phyloP scores from a whole-genome alignment of 2,329 filamentous ascomycete species.

The Colletotrichum lupini region DNA sequence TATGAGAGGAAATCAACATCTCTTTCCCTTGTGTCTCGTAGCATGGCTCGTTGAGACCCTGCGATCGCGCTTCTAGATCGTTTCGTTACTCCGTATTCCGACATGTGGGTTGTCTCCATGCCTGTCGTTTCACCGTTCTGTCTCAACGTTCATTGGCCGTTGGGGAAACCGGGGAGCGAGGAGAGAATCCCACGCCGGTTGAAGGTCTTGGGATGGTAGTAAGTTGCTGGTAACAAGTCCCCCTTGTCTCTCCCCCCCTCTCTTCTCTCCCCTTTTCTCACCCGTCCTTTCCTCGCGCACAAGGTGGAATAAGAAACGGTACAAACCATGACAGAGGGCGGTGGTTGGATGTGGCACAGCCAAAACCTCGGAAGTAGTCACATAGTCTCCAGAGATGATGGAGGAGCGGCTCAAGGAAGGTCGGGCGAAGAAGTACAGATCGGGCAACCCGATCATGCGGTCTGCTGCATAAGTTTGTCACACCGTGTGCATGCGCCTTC shows the following conservation, averaged over 20 bases:
- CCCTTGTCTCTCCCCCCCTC: background rate
- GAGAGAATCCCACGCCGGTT: background rate
- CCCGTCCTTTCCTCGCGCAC: background rate
- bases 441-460: background rate
- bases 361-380: background rate
- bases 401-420: background rate
- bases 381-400: too few relatives aligned
- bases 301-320: background rate
- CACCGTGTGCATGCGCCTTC: background rate
- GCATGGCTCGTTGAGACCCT: background rate
- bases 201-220: background rate
- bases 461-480: background rate
- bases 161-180: background rate
- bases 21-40: background rate
- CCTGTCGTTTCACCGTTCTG: too few relatives aligned
- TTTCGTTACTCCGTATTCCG: background rate
- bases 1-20: background rate
- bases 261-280: background rate
- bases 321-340: background rate
- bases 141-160: background rate
- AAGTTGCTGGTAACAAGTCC: background rate
- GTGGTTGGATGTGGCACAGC: background rate
- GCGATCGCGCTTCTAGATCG: background rate
- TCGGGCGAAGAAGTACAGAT: background rate
- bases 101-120: background rate